Conservation (phyloP, 2,329 filamentous ascomycete species). For the Phaeosphaeria sp. region DNA sequence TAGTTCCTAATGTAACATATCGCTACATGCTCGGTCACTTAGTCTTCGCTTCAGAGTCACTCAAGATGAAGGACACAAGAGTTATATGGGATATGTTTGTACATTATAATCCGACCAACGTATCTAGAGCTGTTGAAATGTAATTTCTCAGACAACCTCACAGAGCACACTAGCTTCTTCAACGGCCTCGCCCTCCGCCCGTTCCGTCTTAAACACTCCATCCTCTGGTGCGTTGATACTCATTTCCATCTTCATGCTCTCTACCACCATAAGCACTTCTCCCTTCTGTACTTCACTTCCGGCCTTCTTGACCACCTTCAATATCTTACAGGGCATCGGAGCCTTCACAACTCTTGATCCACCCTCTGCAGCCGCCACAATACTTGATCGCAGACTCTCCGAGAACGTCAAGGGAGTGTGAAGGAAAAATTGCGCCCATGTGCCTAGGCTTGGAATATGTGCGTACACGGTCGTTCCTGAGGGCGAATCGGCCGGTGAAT, state of each 20-base stretch:
- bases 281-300: constrained; percentile 39
- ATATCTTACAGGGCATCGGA: constrained; percentile 46
- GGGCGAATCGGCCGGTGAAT: constrained; percentile 22
- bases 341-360: constrained; percentile 31
- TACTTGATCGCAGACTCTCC: constrained; percentile 25
- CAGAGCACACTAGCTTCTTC: constrained; percentile 43
- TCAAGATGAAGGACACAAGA: too few species aligned
- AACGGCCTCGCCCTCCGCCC: constrained; percentile 25
- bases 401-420: constrained; percentile 38
- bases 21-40: too few species aligned
- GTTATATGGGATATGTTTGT: too few species aligned
- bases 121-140: background rate
- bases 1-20: too few species aligned
- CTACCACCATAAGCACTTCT: constrained; percentile 4
- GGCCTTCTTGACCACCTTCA: constrained; percentile 39
- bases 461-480: constrained; percentile 24
- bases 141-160: constrained; percentile 8
- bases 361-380: constrained; percentile 12
- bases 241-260: constrained; percentile 53
- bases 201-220: constrained; percentile 34
- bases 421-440: constrained; percentile 31
- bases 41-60: too few species aligned
- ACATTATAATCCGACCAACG: too few species aligned
- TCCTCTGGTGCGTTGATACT: constrained; percentile 34
- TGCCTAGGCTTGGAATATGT: constrained; percentile 40